Base-by-base conservation (phyloP, 2,329 filamentous ascomycete genomes). In the Ophiostoma sp. region DNA sequence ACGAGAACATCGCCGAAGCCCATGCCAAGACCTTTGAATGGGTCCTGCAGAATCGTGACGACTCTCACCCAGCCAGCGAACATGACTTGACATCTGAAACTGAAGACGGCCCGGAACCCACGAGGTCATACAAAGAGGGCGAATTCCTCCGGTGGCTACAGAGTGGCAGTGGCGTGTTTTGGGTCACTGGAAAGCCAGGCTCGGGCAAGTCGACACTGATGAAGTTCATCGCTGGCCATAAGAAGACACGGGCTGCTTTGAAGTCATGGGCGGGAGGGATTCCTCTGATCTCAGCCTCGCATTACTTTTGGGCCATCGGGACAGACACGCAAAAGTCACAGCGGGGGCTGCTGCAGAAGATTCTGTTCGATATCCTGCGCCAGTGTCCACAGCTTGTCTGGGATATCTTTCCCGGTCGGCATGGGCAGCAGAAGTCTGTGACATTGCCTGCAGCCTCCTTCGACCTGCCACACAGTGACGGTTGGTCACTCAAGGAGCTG, bases 181-280 rank as follows among this genome's bases (percentile, higher is more conserved):
- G 68, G 68, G 67, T 72, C 67, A 68, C 31, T 31, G 71, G 71
- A 15, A 70, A 70, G 33, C 27, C 71, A 1, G 71, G 69, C 1
- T 33, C 69, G 2, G 71, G 71, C 23, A 72, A 72, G 41, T 70
- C 68, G 1, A 72, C 71, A 2, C 67, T 72, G 3, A 72, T 72
- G 69, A 72, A 72, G 33, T 72, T 72, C 10, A 17, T 70, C 1
- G 65, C 54, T 11, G 31, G n/a, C 23, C 70, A 71, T n/a, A 23
- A 36, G 20, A 57, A 64, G 39, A 69, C 68, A 4, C 15, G n/a
- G 31, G 4, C 17, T 6, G 54, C 39, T 11, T 17, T 71, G 31
- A 1, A 62, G 39, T 33, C 17, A 27, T 64, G 67, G 70, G 35
- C 67, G 20, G 36, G 23, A 8, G 11, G 6, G 4, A 66, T 66